These are phyloP conservation scores for Citrullus mucosospermus DNA, from an alignment of 306 rosid genomes.

Conservation along the genomic window DNA sequence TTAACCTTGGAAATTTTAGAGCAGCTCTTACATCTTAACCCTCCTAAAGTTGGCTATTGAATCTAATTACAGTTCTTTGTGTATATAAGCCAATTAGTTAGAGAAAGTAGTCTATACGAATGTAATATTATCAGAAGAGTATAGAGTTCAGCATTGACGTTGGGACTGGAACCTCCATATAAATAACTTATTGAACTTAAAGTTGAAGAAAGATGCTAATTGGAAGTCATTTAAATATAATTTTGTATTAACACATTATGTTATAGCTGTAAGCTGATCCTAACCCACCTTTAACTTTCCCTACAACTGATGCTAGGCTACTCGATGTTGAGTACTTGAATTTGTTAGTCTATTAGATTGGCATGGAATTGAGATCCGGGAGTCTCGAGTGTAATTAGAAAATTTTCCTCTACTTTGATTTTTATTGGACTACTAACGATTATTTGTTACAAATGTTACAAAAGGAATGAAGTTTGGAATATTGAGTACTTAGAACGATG, in stretches of 20 bases:
- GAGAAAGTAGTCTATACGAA: slow-evolving; percentile 71
- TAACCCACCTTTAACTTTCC: background rate
- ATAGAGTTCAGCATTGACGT: slow-evolving; percentile 13
- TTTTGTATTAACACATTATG: background rate
- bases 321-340: background rate
- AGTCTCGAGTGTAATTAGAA: background rate
- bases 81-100: slow-evolving; percentile 19
- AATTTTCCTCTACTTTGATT: background rate
- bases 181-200: background rate
- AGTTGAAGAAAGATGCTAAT: slow-evolving; percentile 4
- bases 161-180: background rate
- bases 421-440: background rate
- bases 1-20: slow-evolving; percentile 11
- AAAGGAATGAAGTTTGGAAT: background rate
- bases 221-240: background rate
- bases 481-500: background rate
- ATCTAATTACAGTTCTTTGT: background rate
- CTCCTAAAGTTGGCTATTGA: slow-evolving; percentile 3
- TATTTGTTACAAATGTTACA: background rate
- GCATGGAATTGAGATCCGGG: background rate
- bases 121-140: slow-evolving; percentile 69
- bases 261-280: background rate
- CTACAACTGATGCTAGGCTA: background rate
- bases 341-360: background rate
- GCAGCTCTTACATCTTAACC: slow-evolving; percentile 11